Base-by-base conservation (phyloP, 495 filamentous ascomycete genomes). In the Lophiotrema nucula region DNA sequence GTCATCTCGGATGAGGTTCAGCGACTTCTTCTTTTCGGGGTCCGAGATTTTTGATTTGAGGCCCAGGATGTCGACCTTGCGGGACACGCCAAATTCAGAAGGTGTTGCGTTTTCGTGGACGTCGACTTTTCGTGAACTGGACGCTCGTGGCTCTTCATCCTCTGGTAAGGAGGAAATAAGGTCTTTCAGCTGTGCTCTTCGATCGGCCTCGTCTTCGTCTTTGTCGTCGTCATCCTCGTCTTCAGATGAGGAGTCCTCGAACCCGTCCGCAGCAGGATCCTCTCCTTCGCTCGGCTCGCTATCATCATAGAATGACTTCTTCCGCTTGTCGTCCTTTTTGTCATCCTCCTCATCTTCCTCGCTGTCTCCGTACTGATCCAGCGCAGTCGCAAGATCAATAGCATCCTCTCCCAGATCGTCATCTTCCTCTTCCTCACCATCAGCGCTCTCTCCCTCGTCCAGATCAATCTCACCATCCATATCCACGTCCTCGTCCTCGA, bases 21-120 rank as follows among this genome's bases (percentile, higher is more conserved):
- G 79, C 0, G 90, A 87, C 69, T 84, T 90, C 66, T 89, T 92
- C 56, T 92, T 76, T 19, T 79, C 77, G 1, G 87, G 81, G 69
- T 96, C 89, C 27, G 83, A 86, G 55, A 90, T 77, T 18, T 86
- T 83, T 24, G 85, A 76, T 28, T 93, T 69, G 8, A 97, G 78
- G 66, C 95, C 90, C 47, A 82, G 81, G 19, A 96, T 69, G n/a
- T 87, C 89, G 38, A 97, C 76, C 71, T 93, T 95, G 19, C 79
- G 73, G 59, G 82, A 81, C 22, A 82, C 79, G 10, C 82, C 82
- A 62, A 79, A 83, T 45, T 83, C 81, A 1, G 83, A 80, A 1
- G 82, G 82, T 35, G 74, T 72, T 39, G 55, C 69, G 45, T 78
- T 78, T 68, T 86, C 83, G 49, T 79, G 76, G 47, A 42, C 67